Base-by-base conservation (phyloP, 1,284 basidiomycete species). In the Retiboletus fuscus region DNA sequence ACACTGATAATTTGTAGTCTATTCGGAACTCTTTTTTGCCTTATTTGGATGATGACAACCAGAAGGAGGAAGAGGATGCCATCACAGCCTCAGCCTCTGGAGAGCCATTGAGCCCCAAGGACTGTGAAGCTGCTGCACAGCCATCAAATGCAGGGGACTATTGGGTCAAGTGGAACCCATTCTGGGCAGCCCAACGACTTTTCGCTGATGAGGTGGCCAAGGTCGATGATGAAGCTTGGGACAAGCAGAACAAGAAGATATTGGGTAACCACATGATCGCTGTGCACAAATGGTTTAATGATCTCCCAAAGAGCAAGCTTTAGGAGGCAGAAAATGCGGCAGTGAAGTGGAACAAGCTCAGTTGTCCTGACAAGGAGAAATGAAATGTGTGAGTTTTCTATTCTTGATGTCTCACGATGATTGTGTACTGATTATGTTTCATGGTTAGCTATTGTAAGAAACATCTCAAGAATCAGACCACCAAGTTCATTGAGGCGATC, bases 371-470 rank as follows among this genome's bases (percentile, higher is more conserved):
- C 41, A 61, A 61, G 18, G 18, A 61, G 3, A 61, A 61, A 34
- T 26, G 26, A 34, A 24, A 24, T 11, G 41, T 43, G 26, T 61
- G 41, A 61, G 26, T 55, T 30, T n/a, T 41, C 41, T 41, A 60
- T 61, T 41, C 3, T 41, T 41, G 34, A 18, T 34, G 28, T 41
- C 34, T 34, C 34, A 5, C 34, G 8, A 34, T 34, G 34, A 8
- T 34, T 8, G 8, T 34, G 34, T 34, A 34, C 24, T 60, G 34
- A 60, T 60, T 15, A 22, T 39, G 7, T 43, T 65, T 65, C n/a
- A 61, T 44, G 11, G 4, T 61, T 62, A 66, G 64, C 39, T 66
- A 66, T 20, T 4, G 0, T 8, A 66, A 66, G n/a, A 66, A 66
- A 46, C 41, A 66, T 44, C 64, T 66, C 28, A 26, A 20, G 49